phyloP scores from a whole-genome alignment of 139 green algal genomes.

The Volvox reticuliferus region DNA sequence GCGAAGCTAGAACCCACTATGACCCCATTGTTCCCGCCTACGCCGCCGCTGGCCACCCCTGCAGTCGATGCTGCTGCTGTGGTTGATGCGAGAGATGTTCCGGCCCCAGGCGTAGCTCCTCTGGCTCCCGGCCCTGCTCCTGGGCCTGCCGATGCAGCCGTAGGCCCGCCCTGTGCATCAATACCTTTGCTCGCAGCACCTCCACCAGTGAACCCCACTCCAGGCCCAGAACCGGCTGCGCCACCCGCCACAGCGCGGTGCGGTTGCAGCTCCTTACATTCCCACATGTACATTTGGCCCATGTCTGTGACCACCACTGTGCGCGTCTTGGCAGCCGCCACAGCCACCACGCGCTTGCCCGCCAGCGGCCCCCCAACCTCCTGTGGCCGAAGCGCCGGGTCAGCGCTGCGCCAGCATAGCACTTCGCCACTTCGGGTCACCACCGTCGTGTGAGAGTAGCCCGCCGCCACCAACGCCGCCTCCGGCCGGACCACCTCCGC shows the following conservation, averaged over 20 bases:
- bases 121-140: neutral
- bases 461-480: conserved; percentile 76
- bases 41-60: neutral
- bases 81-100: too few species aligned
- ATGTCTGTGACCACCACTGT: conserved; percentile 83
- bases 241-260: conserved; percentile 51
- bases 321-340: conserved; percentile 90
- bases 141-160: neutral
- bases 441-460: conserved; percentile 74
- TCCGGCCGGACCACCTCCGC: conserved; percentile 72
- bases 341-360: conserved; percentile 70
- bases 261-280: conserved; percentile 55
- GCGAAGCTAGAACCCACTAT: neutral
- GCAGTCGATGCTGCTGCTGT: neutral
- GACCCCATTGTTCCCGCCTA: neutral
- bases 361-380: conserved; percentile 81
- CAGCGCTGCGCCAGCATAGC: conserved; percentile 79
- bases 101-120: too few species aligned
- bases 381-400: conserved; percentile 63
- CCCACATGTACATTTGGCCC: conserved; percentile 91
- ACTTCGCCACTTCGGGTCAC: conserved; percentile 79
- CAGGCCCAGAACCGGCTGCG: neutral
- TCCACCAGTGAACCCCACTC: neutral
- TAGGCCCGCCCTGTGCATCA: neutral
- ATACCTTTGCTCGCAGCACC: conserved; percentile 3